A percentile compares a stretch with the other conserved stretches of the same genome.
Conservation (phyloP, 1,284 basidiomycete species). For the Ceratobasidium papillatum region DNA sequence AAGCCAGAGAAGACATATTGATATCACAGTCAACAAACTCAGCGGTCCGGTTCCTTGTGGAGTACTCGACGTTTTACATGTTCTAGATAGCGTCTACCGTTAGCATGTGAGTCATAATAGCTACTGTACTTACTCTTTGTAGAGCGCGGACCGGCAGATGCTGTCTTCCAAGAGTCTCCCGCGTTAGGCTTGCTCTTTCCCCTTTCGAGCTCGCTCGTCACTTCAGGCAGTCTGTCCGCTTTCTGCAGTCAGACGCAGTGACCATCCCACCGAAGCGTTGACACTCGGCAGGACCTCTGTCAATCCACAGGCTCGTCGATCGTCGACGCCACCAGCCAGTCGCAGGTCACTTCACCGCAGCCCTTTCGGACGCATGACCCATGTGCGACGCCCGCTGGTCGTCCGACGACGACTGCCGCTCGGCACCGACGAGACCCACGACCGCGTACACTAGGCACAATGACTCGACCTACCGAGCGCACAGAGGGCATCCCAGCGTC, state of each 20-base stretch:
- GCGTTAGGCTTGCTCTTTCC: neutral
- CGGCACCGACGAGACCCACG: neutral
- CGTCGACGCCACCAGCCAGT: neutral
- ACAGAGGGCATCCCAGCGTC: constrained; percentile 4
- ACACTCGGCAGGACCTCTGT: neutral
- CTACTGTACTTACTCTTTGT: neutral
- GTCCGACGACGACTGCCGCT: neutral
- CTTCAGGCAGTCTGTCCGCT: neutral
- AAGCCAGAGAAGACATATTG: neutral
- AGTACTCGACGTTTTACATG: neutral
- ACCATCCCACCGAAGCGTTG: neutral
- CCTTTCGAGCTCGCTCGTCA: neutral
- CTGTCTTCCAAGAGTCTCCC: no score
- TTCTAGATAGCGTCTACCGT: neutral
- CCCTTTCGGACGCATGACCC: neutral
- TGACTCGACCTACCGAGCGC: neutral
- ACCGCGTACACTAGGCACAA: neutral
- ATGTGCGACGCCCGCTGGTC: neutral
- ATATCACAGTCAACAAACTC: neutral
- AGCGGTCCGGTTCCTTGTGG: neutral
- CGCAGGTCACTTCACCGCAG: neutral
- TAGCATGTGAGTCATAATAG: no score
- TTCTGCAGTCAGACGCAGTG: constrained; percentile 4
- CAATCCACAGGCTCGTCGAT: neutral
- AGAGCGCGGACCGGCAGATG: neutral